phyloP scores from a whole-genome alignment of 768 basidiomycete genomes.

The Termitomyces sp. region DNA sequence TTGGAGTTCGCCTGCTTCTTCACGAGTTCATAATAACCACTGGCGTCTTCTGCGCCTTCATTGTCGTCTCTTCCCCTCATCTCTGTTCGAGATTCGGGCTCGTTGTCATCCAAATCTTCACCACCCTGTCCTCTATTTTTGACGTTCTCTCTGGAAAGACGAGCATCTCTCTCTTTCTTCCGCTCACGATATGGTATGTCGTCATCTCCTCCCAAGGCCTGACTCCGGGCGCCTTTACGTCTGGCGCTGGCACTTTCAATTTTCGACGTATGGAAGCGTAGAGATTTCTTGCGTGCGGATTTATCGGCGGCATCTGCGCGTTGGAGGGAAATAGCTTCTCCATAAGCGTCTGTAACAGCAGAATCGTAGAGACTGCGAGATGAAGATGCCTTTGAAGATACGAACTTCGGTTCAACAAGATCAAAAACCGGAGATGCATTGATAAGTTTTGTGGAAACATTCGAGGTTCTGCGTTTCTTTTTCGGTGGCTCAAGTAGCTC shows the following conservation, averaged over 20 bases:
- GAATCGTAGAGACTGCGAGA: conserved; percentile 17
- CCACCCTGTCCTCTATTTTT: conserved; percentile 47
- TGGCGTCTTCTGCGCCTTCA: conserved; percentile 41
- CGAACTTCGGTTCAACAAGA: conserved; percentile 75
- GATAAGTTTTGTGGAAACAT: conserved; percentile 29
- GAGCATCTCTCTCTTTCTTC: conserved; percentile 54
- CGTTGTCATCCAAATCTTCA: conserved; percentile 60
- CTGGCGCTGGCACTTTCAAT: conserved; percentile 79
- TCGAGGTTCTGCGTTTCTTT: conserved; percentile 53
- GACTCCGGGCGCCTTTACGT: conserved; percentile 65
- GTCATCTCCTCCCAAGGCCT: conserved; percentile 83
- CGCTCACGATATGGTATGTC: conserved; percentile 88
- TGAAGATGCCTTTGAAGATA: conserved; percentile 29
- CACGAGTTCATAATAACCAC: conserved; percentile 91
- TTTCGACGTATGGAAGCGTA: conserved; percentile 91
- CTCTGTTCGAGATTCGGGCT: conserved; percentile 33
- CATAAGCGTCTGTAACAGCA: conserved; percentile 46
- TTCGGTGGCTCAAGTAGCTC: conserved; percentile 39
- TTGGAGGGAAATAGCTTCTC: conserved; percentile 68
- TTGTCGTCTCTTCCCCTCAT: conserved; percentile 28
- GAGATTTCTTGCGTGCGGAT: conserved; percentile 68
- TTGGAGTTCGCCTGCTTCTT: conserved; percentile 64
- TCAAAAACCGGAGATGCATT: conserved; percentile 52
- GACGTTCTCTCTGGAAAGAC: conserved; percentile 47
- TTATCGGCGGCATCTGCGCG: conserved; percentile 81